Base-by-base conservation (phyloP, 768 basidiomycete genomes). In the Tylopilus rubrobrunneus region DNA sequence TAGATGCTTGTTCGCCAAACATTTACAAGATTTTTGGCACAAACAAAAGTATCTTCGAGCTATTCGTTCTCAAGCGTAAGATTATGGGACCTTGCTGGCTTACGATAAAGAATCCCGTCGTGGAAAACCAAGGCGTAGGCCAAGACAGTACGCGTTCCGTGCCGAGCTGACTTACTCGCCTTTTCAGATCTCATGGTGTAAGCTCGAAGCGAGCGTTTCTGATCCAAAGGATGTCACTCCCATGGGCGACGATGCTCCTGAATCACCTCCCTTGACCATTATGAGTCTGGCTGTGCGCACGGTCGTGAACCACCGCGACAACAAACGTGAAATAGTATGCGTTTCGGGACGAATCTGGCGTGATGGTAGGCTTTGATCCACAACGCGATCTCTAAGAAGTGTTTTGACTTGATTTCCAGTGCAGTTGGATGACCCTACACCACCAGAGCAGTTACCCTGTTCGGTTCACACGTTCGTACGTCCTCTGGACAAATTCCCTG, bases 21-120 rank as follows among this genome's bases (percentile, higher is more conserved):
- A 95, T 98, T 66, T 78, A 84, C 33, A 83, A 82, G 52, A 85
- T 98, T 11, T 89, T 98, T 60, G 97, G 97, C 12, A 89, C 95
- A 3, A 94, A 85, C 59, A 96, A 94, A 6, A 91, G 76, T 49
- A 88, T 96, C 0, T 99, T 99, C 61, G 97, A 98, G 67, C 74
- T 92, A 10, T 81, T 99, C 19, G 95, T 94, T 2, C 62, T 98
- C 44, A 98, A 98, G 70, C 84, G 94, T 31, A 97, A 95, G 73
- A 97, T 98, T 53, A 98, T 98, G 94, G 97, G 97, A 1, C 95
- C 97, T 0, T 98, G 97, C 67, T 99, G 97, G 97, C 75, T 99
- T 43, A 79, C 86, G 52, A 80, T 99, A 57, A 87, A 87, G 71
- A 80, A 86, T 44, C 86, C 88, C 1, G 71, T 78, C 23, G 73